Base-by-base conservation (phyloP, 768 basidiomycete species). In the Mycena epipterygia region DNA sequence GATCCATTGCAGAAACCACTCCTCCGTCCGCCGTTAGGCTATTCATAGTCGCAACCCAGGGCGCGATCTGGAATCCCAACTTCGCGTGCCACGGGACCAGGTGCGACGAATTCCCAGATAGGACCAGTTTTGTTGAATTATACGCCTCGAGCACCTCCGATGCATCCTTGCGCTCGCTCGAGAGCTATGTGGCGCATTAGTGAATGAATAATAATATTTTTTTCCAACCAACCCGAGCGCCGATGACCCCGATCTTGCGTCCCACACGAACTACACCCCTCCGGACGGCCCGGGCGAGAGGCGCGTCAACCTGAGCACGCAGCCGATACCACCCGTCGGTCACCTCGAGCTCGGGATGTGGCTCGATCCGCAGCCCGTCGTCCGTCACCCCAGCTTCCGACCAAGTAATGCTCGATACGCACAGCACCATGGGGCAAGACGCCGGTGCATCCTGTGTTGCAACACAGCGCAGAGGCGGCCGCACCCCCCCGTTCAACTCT, bases 271-370 rank as follows among this genome's bases (percentile, higher is more conserved):
- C 87, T 52, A 87, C 84, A 0, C 93, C 91, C 29, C 86, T 87
- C 52, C 84, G 84, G 12, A 93, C 81, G 2, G 95, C 97, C 49
- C 92, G 87, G 3, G 86, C 86, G 25, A 99, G 84, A 4, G 93
- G 88, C 23, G 82, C 81, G 79, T 99, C 98, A 16, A 95, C 84
- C 52, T 86, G 86, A 0, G 95, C 94, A 17, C 90, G 89, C 9
- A 99, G 84, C 32, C 91, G 84, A 76, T 99, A 99, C 98, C 98
- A 99, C 17, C 98, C 98, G 77, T 99, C 98, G 0, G 96, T 96
- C n/a, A 99, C 82, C 80, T 98, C 98, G 8, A 99, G 80, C 72
- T 91, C 88, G 0, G 91, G 88, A 73, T 85, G 80, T 3, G 83
- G 76, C 27, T 82, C 82, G 30, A 80, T 75, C 6, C 82, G 74